These are phyloP conservation scores for Glaciozyma antarctica DNA, from an alignment of 768 basidiomycete species.

Conservation along the genomic window DNA sequence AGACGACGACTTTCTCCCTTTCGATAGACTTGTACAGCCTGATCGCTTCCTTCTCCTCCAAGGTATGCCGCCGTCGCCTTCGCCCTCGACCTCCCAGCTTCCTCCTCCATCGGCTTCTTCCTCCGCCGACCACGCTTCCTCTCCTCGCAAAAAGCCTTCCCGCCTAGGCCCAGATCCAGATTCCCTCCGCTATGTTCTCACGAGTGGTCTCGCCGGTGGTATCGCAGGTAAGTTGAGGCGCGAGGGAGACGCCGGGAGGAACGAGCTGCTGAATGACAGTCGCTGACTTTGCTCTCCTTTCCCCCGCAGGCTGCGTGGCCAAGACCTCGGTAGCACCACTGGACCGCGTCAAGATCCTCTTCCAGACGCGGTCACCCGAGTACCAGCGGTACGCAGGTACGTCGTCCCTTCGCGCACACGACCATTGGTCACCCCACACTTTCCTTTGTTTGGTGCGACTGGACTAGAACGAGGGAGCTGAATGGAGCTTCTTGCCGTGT, in stretches of 20 bases:
- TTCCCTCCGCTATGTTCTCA: slow-evolving; percentile 52
- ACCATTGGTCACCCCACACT: background rate
- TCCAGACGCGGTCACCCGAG: slow-evolving; percentile 92
- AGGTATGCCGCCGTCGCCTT: no score
- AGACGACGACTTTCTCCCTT: no score
- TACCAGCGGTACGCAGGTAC: slow-evolving; percentile 85
- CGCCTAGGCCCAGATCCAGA: slow-evolving; percentile 3
- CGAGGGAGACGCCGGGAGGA: background rate
- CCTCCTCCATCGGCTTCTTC: no score
- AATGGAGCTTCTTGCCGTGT: no score
- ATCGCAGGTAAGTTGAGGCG: slow-evolving; percentile 57
- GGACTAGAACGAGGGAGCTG: background rate
- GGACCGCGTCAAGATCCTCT: slow-evolving; percentile 96
- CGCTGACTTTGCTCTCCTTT: background rate
- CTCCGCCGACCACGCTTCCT: no score
- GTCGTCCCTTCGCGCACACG: slow-evolving; percentile 26
- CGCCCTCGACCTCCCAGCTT: no score
- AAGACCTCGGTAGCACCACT: slow-evolving; percentile 59
- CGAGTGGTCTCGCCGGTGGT: slow-evolving; percentile 84
- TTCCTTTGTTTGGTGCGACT: no score
- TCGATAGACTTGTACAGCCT: no score
- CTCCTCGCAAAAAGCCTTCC: no score
- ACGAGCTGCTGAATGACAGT: slow-evolving; percentile 11
- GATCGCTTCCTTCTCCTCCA: no score
- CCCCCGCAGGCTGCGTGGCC: slow-evolving; percentile 30